Base-by-base conservation (phyloP, 1,284 basidiomycete genomes). In the Sanghuangporus baumii region DNA sequence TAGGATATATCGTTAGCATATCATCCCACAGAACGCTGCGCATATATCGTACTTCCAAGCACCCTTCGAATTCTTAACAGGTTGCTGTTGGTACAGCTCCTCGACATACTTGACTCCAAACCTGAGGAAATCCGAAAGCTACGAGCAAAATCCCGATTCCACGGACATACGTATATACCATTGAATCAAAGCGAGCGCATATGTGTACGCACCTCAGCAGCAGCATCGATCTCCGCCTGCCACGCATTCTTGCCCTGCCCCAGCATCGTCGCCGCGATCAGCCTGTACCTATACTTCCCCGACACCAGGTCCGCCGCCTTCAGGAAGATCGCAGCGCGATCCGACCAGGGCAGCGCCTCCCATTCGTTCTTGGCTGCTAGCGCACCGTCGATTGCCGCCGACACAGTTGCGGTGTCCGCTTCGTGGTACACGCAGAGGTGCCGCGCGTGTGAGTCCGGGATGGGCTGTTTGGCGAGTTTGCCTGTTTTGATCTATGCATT, bases 181-280 rank as follows among this genome's bases (percentile, higher is more conserved):
- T 26, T 12, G 12, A 31, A 34, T 1, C 11, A 52, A 12, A 26
- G 23, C 23, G 18, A 54, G 8, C 6, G 12, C n/a, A 37, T 12
- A n/a, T n/a, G 18, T 14, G 5, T 18, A 74, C 81, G 66, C 64
- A 93, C 91, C 87, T 98, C 96, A 16, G 97, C 96, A 34, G 95
- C 96, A 59, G 97, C 93, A 76, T 99, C 96, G 67, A 99, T 99
- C 82, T 99, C 96, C 23, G 96, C 97, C 78, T 99, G 96, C 96
- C 96, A 99, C 11, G 86, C 89, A 74, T 98, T 99, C 86, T 99
- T 99, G 59, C 97, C 96, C 79, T 99, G 96, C 12, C 96, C 96
- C 52, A 99, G 82, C 80, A 99, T 98, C 55, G 96, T 98, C 37
- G 96, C 95, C 37, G 97, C 97, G 79, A 98, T 85, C 60, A 99